A percentile compares a stretch with the other conserved stretches of the same genome.
Evolutionary conservation across 352 stramenopile genomes (phyloP).

Genomic region (Phytophthora quininea): DNA sequence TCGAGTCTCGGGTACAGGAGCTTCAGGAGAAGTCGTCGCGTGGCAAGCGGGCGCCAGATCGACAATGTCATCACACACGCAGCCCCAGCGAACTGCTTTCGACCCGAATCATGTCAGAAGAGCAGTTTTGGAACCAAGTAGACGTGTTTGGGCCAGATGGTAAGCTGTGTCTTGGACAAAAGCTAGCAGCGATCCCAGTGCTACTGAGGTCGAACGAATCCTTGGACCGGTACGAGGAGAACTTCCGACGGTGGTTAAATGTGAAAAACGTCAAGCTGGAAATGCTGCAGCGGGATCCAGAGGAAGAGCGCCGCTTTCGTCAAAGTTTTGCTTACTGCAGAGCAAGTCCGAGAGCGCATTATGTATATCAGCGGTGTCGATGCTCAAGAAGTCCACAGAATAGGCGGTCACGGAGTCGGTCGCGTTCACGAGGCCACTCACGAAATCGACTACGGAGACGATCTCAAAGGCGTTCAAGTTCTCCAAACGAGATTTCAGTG

Average conservation of each 20-base stretch:
- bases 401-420: not conserved
- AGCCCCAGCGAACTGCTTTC: slow-evolving; percentile 2
- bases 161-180: not conserved
- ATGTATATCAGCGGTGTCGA: not conserved
- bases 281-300: slow-evolving; percentile 1
- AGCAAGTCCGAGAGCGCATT: not conserved
- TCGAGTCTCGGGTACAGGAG: not conserved
- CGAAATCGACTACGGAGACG: not conserved
- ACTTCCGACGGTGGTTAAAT: slow-evolving; percentile 9
- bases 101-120: not conserved
- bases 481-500: not conserved
- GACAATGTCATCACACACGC: not conserved
- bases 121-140: not conserved
- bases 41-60: not conserved
- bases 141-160: not conserved
- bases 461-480: not conserved
- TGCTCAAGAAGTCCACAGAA: not conserved
- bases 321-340: not conserved
- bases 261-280: slow-evolving; percentile 1
- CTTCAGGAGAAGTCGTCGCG: not conserved
- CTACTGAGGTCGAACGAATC: slow-evolving; percentile 5
- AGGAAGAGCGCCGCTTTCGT: slow-evolving; percentile 17
- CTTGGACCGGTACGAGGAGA: not conserved
- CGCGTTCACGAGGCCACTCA: not conserved
- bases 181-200: slow-evolving; percentile 6